Evolutionary conservation across 192 early-diverging fungal genomes (phyloP).

Genomic region (Gonapodya prolifera): DNA sequence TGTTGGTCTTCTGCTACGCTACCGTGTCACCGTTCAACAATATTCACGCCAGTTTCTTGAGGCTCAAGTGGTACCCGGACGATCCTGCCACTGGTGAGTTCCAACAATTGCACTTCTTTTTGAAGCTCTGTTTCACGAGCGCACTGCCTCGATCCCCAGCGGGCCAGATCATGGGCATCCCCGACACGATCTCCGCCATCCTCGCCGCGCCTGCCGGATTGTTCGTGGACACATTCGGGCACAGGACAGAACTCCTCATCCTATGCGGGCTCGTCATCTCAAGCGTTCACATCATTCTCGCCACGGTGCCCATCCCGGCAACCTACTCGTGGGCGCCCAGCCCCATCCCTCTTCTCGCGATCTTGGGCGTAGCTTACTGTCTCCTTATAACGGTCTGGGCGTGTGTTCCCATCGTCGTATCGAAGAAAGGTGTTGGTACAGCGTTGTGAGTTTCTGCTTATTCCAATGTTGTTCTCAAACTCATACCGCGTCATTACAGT

Average conservation of each 20-base stretch:
- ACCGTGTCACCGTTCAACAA: conserved; percentile 50
- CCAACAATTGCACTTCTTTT: background rate
- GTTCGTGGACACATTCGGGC: conserved; percentile 35
- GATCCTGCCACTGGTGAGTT: conserved; percentile 22
- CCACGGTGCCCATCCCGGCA: conserved; percentile 3
- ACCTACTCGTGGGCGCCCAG: conserved; percentile 5
- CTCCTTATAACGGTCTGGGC: conserved; percentile 38
- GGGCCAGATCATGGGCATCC: conserved; percentile 40
- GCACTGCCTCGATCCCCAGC: too few species aligned
- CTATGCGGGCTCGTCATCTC: conserved; percentile 28
- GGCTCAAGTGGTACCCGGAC: conserved; percentile 35
- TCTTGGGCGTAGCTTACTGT: conserved; percentile 31
- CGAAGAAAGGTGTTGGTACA: conserved; percentile 16
- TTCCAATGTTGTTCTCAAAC: too few species aligned
- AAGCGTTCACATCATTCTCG: conserved; percentile 26
- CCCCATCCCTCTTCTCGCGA: conserved; percentile 29
- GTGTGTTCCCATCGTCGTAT: conserved; percentile 36
- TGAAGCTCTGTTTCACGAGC: background rate
- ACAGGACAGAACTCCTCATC: conserved; percentile 27
- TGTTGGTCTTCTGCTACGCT: conserved; percentile 36
- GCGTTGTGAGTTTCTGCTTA: conserved; percentile 28
- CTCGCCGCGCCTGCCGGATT: conserved; percentile 38
- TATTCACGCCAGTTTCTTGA: conserved; percentile 42
- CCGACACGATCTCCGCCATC: conserved; percentile 37
- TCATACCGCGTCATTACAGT: conserved; percentile 11